phyloP scores from a whole-genome alignment of 306 rosid genomes.

The Lathyrus aphaca region DNA sequence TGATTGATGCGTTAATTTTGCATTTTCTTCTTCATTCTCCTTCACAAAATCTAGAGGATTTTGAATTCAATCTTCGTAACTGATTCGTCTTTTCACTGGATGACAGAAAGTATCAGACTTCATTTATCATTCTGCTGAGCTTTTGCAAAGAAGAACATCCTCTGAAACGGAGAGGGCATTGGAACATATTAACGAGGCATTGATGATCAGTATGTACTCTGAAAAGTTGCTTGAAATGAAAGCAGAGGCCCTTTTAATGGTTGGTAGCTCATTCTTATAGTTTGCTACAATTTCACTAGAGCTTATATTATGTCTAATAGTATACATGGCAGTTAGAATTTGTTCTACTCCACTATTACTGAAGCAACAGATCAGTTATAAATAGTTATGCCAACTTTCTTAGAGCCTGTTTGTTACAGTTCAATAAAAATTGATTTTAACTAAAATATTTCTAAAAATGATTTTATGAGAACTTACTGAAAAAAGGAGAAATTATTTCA shows the following conservation, averaged over 20 bases:
- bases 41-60: conserved; percentile 23
- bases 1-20: conserved; percentile 28
- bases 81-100: conserved; percentile 44
- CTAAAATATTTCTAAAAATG: background rate
- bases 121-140: conserved; percentile 57
- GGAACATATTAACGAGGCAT: conserved; percentile 70
- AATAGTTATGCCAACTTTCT: background rate
- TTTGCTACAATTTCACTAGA: conserved; percentile 36
- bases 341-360: background rate
- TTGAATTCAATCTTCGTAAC: conserved; percentile 25
- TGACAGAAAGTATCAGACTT: conserved; percentile 78
- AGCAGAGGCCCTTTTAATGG: conserved; percentile 83
- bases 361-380: background rate
- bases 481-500: background rate
- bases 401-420: no score
- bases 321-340: background rate
- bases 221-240: conserved; percentile 91
- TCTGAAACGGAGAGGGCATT: conserved; percentile 62
- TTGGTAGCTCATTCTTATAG: conserved; percentile 48
- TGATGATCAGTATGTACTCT: conserved; percentile 67
- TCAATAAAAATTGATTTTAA: background rate
- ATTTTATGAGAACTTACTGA: background rate
- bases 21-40: conserved; percentile 35
- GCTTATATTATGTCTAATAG: conserved; percentile 19
- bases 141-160: conserved; percentile 62